Percentiles rank a stretch among this genome's conserved stretches.
These are phyloP conservation scores for Glaciozyma antarctica DNA, from an alignment of 768 basidiomycete genomes.

Conservation along the genomic window DNA sequence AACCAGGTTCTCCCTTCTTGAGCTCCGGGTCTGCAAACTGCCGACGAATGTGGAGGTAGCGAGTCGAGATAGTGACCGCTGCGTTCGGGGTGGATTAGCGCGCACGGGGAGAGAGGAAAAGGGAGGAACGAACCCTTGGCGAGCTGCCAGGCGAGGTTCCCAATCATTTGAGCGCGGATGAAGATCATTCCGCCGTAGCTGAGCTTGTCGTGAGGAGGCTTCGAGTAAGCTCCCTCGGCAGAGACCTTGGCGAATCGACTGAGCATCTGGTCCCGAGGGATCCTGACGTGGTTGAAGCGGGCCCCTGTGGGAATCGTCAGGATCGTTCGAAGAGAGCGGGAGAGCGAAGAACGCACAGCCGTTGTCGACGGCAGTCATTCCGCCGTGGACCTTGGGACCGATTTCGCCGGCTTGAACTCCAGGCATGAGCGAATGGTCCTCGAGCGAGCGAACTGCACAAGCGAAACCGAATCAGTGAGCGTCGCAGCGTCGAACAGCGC, in stretches of 20 bases:
- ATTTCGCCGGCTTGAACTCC: conserved; percentile 44
- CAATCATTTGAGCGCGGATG: conserved; percentile 47
- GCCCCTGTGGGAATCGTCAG: conserved; percentile 10
- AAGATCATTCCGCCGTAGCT: conserved; percentile 43
- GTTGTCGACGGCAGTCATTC: conserved; percentile 20
- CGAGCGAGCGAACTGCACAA: conserved; percentile 21
- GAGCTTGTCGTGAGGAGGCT: conserved; percentile 62
- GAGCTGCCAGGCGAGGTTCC: conserved; percentile 52
- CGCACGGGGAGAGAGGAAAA: not conserved
- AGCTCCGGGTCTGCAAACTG: conserved; percentile 45
- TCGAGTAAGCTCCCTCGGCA: conserved; percentile 53
- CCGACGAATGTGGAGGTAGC: conserved; percentile 62
- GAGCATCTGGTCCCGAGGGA: conserved; percentile 53
- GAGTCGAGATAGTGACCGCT: conserved; percentile 57
- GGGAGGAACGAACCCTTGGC: conserved; percentile 49
- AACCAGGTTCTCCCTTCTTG: conserved; percentile 43
- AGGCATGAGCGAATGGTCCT: conserved; percentile 40
- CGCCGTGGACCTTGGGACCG: conserved; percentile 41
- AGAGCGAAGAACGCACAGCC: conserved; percentile 9
- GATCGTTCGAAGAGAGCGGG: not conserved
- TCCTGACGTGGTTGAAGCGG: conserved; percentile 41
- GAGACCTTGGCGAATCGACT: conserved; percentile 64
- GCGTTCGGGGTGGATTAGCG: not conserved
- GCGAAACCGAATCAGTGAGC: conserved; percentile 18
- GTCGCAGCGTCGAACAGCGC: conserved; percentile 31